Evolutionary conservation across 2,329 filamentous ascomycete genomes (phyloP), one percentile per base, ranked within the genome.

Genomic region (Fusarium veterinarium): DNA sequence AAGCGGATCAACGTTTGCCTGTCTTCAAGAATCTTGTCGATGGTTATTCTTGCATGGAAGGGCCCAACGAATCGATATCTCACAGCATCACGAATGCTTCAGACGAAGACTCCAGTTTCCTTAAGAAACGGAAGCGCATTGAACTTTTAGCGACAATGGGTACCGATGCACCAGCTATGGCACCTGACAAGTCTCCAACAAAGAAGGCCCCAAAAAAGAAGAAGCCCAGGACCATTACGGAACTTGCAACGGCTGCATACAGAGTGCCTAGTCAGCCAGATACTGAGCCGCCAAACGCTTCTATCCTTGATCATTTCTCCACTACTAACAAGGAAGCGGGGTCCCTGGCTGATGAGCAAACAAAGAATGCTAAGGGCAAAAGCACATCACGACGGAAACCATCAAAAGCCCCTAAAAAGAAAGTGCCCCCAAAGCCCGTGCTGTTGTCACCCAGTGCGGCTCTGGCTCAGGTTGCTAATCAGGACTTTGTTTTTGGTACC

Each of bases 401-500:
- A 72, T 78, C 75, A 10, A 82, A 72, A 66, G 60, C 60, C 71
- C 78, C 76, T 63, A 86, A 84, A 65, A 83, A 82, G 79, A 87
- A 83, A 73, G 67, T 73, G 48, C 77, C 77, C 3, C 82, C 84
- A n/a, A 84, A 85, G 25, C 83, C 85, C 45, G 80, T 88, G 23
- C 79, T 97, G 5, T 83, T 93, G 16, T 93, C 93, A 2, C 94
- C 94, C 0, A 84, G 84, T 52, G 88, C 91, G 30, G 94, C 93
- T 3, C 81, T 91, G 46, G 88, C 88, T 58, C 87, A 92, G 73
- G 88, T 92, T 19, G 85, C 88, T 6, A 84, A 88, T 3, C 94
- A 96, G 79, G 90, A 95, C 67, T 93, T 95, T 77, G 83, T 97
- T 0, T 97, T 97, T 81, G 94, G 94, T 2, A 96, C 94, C 1